Conservation (phyloP, 352 stramenopile species). For the Pythium guiyangense region DNA sequence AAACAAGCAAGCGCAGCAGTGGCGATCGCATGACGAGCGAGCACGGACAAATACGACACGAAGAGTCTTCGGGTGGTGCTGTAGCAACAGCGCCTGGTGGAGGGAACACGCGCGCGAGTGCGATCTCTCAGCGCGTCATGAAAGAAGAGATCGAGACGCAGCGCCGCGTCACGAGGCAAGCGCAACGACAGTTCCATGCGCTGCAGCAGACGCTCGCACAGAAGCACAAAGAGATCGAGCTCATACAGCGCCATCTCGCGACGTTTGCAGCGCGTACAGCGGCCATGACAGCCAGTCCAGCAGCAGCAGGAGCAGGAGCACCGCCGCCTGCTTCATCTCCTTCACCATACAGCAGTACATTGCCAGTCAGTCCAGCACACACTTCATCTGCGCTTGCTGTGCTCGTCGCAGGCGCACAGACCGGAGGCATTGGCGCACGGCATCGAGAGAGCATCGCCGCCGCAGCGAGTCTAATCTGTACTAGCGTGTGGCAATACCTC, state of each 20-base stretch:
- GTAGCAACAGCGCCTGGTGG: not conserved
- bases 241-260: slow-evolving; percentile 31
- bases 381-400: not conserved
- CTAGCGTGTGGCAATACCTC: too few relatives aligned
- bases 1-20: not conserved
- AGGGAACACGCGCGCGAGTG: not conserved
- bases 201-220: slow-evolving; percentile 24
- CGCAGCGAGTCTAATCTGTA: not conserved
- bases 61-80: not conserved
- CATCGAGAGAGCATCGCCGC: slow-evolving; percentile 9
- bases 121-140: slow-evolving; percentile 34
- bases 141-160: slow-evolving; percentile 58
- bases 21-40: not conserved
- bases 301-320: too few relatives aligned
- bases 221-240: too few relatives aligned
- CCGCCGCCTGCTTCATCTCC: not conserved
- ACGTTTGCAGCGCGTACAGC: slow-evolving; percentile 15
- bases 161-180: slow-evolving; percentile 33
- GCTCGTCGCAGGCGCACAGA: slow-evolving; percentile 5
- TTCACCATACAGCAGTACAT: not conserved
- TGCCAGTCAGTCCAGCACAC: not conserved
- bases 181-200: slow-evolving; percentile 40
- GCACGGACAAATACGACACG: not conserved
- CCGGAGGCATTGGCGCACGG: too few relatives aligned
- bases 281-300: not conserved